Conservation (phyloP, 805 yeast genomes). For the Sporopachydermia lactativora region DNA sequence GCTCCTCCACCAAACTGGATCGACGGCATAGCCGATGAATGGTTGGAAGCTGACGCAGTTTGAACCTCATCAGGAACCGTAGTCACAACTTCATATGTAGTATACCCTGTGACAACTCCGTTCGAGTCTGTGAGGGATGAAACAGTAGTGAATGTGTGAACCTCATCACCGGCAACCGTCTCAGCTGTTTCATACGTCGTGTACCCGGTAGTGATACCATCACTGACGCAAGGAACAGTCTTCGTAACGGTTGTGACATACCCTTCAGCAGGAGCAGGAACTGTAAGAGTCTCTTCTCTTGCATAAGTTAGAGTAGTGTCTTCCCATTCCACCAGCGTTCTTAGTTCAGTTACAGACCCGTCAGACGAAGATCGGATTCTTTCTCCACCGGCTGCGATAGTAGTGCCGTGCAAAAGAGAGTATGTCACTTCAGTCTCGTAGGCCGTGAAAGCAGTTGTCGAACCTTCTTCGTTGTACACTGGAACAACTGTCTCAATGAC, state of each 20-base stretch:
- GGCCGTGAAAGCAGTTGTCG: not conserved
- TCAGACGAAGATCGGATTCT: not conserved
- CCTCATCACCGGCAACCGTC: not conserved
- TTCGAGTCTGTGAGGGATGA: not conserved
- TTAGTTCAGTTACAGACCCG: not conserved
- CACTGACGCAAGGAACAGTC: not conserved
- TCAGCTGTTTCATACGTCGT: not conserved
- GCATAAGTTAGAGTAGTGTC: not conserved
- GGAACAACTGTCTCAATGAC: not conserved
- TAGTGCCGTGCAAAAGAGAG: not conserved
- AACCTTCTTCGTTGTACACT: not conserved
- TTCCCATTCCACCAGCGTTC: not conserved
- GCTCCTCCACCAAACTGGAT: too few relatives aligned
- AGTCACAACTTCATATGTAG: not conserved
- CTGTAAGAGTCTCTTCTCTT: not conserved
- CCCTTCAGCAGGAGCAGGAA: not conserved
- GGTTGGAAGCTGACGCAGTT: not conserved
- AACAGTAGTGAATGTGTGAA: not conserved
- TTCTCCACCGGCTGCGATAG: not conserved
- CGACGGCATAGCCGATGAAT: too few relatives aligned
- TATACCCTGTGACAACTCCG: not conserved
- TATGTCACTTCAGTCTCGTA: not conserved
- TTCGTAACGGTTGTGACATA: not conserved
- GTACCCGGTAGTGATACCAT: not conserved
- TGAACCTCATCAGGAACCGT: not conserved